Conservation (phyloP, 2,329 filamentous ascomycete genomes). For the Lachnellula hyalina region DNA sequence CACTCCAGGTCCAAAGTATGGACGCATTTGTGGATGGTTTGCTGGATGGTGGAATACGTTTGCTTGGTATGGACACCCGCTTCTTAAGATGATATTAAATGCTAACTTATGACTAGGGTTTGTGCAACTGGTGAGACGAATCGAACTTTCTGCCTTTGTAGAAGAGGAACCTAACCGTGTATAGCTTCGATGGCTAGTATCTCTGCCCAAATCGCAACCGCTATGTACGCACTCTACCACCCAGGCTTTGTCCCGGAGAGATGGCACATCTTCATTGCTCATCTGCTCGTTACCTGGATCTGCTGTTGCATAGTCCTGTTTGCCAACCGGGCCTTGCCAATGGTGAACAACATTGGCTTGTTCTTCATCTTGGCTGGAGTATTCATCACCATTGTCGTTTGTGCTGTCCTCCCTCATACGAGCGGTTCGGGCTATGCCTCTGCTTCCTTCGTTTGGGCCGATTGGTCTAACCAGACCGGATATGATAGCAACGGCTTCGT, state of each 20-base stretch:
- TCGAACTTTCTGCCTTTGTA: not conserved
- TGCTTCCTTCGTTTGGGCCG: slow-evolving; percentile 39
- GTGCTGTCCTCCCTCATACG: slow-evolving; percentile 47
- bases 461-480: slow-evolving; percentile 41
- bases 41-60: slow-evolving; percentile 48
- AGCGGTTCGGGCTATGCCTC: slow-evolving; percentile 38
- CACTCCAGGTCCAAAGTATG: slow-evolving; percentile 41
- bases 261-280: slow-evolving; percentile 48
- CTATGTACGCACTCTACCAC: slow-evolving; percentile 45
- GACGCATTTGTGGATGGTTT: slow-evolving; percentile 43
- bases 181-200: slow-evolving; percentile 29
- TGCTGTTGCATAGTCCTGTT: slow-evolving; percentile 45
- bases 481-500: slow-evolving; percentile 48
- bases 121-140: slow-evolving; percentile 16
- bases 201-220: slow-evolving; percentile 40
- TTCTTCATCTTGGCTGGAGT: slow-evolving; percentile 48
- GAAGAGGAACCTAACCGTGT: not conserved
- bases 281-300: slow-evolving; percentile 42
- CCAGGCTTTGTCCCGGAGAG: slow-evolving; percentile 39
- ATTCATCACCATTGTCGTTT: slow-evolving; percentile 40
- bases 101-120: slow-evolving; percentile 10
- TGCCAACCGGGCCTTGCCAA: slow-evolving; percentile 47
- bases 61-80: slow-evolving; percentile 36
- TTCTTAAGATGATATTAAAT: slow-evolving; percentile 30
- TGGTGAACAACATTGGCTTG: slow-evolving; percentile 49